Evolutionary conservation across 2,329 filamentous ascomycete genomes (phyloP).

Genomic region (Cladobotryum mycophilum): DNA sequence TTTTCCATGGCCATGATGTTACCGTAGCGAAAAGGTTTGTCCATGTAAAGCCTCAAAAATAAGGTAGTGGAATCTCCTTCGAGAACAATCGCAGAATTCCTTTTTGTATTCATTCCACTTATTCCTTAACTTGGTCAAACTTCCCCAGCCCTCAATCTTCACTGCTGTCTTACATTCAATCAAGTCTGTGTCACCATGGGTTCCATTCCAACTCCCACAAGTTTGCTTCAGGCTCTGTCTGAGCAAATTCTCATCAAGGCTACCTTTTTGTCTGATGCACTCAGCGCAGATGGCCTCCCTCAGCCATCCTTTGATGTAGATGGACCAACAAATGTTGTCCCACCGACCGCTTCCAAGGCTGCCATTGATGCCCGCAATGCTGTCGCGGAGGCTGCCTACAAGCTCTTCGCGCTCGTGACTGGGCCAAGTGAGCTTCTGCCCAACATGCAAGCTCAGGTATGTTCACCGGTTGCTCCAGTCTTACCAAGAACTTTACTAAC

Average conservation of each 20-base stretch:
- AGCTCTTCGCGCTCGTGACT: constrained; percentile 6
- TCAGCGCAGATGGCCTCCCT: not conserved
- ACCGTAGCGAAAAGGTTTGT: too few species aligned
- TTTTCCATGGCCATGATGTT: too few species aligned
- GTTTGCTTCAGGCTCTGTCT: not conserved
- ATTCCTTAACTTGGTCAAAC: too few species aligned
- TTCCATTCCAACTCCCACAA: too few species aligned
- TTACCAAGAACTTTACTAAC: not conserved
- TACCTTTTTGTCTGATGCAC: not conserved
- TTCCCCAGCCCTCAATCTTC: too few species aligned
- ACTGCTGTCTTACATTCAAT: too few species aligned
- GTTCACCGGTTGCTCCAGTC: not conserved
- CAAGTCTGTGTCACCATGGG: too few species aligned
- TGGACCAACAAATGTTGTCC: not conserved
- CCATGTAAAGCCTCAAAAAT: too few species aligned
- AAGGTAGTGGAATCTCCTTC: too few species aligned
- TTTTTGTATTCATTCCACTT: too few species aligned
- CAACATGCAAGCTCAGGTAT: not conserved
- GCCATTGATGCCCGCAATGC: not conserved
- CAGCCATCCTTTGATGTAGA: constrained; percentile 1
- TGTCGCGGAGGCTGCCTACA: not conserved
- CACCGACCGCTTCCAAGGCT: not conserved
- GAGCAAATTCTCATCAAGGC: not conserved
- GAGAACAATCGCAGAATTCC: too few species aligned
- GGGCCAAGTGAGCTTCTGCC: not conserved